Conservation (phyloP, 2,329 filamentous ascomycete genomes). For the Raffaelea albimanens region DNA sequence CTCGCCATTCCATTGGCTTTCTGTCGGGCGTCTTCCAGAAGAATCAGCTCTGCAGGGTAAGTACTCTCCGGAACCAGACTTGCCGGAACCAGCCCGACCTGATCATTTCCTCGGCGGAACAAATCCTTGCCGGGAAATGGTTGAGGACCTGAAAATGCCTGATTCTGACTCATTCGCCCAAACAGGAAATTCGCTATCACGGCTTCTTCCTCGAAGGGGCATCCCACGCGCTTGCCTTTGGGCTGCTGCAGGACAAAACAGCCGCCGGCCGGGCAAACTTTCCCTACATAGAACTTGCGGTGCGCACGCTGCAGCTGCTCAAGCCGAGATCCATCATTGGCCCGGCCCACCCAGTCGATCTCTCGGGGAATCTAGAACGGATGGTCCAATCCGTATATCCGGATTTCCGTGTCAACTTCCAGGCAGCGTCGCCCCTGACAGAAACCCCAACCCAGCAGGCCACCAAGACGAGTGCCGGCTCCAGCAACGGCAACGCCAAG, state of each 20-base stretch:
- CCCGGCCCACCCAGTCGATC: conserved; percentile 2
- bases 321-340: neutral
- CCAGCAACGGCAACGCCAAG: too few relatives aligned
- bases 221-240: conserved; percentile 9
- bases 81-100: too few relatives aligned
- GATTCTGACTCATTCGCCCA: too few relatives aligned
- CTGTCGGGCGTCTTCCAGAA: conserved; percentile 6
- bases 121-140: too few relatives aligned
- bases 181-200: conserved; percentile 9
- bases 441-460: neutral
- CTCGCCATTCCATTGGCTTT: conserved; percentile 9
- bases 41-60: conserved; percentile 9
- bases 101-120: too few relatives aligned
- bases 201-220: conserved; percentile 14
- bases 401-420: conserved; percentile 7
- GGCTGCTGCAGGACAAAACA: conserved; percentile 8
- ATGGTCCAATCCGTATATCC: conserved; percentile 12
- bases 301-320: conserved; percentile 8
- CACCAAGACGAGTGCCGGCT: too few relatives aligned
- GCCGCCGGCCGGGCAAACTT: conserved; percentile 4
- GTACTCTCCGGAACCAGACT: neutral
- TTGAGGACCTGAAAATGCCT: too few relatives aligned
- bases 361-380: conserved; percentile 8
- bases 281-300: conserved; percentile 10
- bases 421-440: neutral